Conservation (phyloP, 441 rosid genomes). For the Capsella rubella region DNA sequence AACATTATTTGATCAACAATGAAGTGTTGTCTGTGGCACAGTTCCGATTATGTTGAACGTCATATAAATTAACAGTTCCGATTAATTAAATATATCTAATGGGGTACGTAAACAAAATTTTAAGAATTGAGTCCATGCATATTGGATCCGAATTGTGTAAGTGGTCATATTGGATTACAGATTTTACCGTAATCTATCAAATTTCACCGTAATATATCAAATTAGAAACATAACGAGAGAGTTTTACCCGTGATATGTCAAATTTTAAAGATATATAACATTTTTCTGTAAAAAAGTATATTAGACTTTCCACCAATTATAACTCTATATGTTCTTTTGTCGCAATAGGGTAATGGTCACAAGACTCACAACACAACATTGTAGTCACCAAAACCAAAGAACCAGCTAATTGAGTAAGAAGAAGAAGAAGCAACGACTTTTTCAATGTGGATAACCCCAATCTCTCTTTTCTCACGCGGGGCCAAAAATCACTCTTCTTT, state of each 20-base stretch:
- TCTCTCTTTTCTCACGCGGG: constrained; percentile 13
- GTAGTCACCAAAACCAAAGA: constrained; percentile 39
- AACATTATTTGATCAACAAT: not conserved
- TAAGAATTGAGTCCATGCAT: too few species aligned
- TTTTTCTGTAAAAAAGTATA: too few species aligned
- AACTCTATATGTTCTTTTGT: not conserved
- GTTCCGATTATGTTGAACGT: not conserved
- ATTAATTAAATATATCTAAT: too few species aligned
- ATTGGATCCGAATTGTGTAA: too few species aligned
- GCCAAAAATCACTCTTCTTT: constrained; percentile 22
- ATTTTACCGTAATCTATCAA: too few species aligned
- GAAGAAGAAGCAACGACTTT: constrained; percentile 18
- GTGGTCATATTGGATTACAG: too few species aligned
- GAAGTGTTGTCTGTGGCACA: not conserved
- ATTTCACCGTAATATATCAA: too few species aligned
- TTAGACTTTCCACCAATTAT: not conserved
- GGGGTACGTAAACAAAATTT: too few species aligned
- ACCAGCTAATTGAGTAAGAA: not conserved
- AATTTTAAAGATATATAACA: too few species aligned
- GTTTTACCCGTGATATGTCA: too few species aligned
- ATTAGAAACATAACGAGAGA: too few species aligned
- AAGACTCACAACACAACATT: constrained; percentile 19
- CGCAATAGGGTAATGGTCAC: not conserved
- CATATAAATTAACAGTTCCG: not conserved
- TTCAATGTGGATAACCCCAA: constrained; percentile 45